These are phyloP conservation scores for Coix lacrymajobi DNA, from an alignment of 176 grass and related monocot species.

Conservation along the genomic window DNA sequence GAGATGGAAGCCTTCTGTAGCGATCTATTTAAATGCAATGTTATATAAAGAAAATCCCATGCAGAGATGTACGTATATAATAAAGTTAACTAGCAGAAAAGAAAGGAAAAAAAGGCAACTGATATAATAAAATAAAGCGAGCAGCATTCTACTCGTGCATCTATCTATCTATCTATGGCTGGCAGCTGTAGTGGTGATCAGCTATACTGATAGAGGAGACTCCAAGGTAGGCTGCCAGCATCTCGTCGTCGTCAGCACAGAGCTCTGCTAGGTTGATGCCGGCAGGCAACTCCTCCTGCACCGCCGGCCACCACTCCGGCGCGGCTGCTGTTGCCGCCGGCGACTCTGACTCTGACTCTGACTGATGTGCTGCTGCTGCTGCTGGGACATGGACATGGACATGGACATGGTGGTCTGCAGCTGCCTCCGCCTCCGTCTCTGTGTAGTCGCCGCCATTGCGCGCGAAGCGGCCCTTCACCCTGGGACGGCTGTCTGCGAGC, in stretches of 20 bases:
- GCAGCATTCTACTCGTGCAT: not conserved
- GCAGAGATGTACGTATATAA: no score
- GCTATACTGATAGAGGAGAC: constrained; percentile 32
- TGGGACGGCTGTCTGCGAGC: constrained; percentile 69
- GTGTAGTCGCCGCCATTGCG: constrained; percentile 23
- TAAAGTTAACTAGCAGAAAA: no score
- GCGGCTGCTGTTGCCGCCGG: not conserved
- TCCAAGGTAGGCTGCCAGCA: constrained; percentile 43
- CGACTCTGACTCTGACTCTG: not conserved
- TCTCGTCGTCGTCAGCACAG: constrained; percentile 25
- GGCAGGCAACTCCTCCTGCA: constrained; percentile 33
- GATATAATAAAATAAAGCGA: no score
- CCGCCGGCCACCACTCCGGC: constrained; percentile 49
- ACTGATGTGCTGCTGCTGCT: not conserved
- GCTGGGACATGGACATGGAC: not conserved
- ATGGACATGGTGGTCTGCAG: not conserved
- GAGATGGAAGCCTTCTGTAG: constrained; percentile 73
- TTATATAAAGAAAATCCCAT: no score
- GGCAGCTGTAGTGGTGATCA: not conserved
- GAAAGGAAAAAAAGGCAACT: no score
- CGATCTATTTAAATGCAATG: no score
- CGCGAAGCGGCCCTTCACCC: constrained; percentile 84
- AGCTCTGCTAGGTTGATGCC: not conserved
- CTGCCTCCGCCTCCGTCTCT: constrained; percentile 8
- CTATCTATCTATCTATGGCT: not conserved